Base-by-base conservation (phyloP, 768 basidiomycete genomes). In the Boletus reticuloceps region DNA sequence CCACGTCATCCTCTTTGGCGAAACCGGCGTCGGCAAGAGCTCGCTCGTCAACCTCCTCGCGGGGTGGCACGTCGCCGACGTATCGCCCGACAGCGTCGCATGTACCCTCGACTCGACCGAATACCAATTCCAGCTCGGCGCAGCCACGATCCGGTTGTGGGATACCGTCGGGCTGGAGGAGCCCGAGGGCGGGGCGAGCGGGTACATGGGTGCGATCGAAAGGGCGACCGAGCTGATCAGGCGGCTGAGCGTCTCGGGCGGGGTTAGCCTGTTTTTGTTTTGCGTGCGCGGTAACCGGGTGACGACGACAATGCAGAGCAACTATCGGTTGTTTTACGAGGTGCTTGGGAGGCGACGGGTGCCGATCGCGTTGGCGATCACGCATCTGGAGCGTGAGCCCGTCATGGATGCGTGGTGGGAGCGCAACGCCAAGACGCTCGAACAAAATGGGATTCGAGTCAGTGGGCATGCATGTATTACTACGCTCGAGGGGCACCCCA, bases 1-100 rank as follows among this genome's bases (percentile, higher is more conserved):
- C 14, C 65, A 74, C 45, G 47, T 78, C 45, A 61, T 78, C 19
- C 50, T 79, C 19, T 79, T 78, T 45, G 77, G 78, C 0, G 74
- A 77, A 50, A 68, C 73, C 0, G 77, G 77, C 17, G 54, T 62
- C n/a, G 69, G 69, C 6, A 70, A 70, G 43, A 71, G 69, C 29
- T 72, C 71, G 11, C 58, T 70, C 34, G 59, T 70, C 47, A 79
- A 79, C 44, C 71, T 79, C 63, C 58, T 79, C 42, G 61, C 64
- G 6, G 70, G 65, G 56, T 73, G 54, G 62, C 70, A 51, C 16
- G 50, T 69, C 31, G 67, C 69, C 10, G 39, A 50, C 0, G 47
- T 63, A 17, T 72, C 69, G 4, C 61, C 63, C 25, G 61, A 65
- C 25, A 70, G 71, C 11, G 38, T 54, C 0, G 74, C 74, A 0